Base-by-base conservation (phyloP, 2,329 filamentous ascomycete species). In the Berkeleyomyces rouxiae region DNA sequence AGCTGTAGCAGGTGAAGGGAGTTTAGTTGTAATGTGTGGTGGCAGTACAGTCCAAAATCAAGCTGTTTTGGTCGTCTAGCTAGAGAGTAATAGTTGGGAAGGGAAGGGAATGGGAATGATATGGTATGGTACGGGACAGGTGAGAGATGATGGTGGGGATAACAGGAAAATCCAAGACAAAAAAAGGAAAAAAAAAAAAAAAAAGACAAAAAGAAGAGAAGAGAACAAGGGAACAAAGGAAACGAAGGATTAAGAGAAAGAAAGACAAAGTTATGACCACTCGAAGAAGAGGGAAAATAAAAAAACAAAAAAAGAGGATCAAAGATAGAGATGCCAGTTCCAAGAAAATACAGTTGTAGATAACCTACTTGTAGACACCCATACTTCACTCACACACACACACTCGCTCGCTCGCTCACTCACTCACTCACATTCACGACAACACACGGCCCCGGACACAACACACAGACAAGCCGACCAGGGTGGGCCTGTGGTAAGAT, bases 261-360 rank as follows among this genome's bases (percentile, higher is more conserved):
- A 59, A 46, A 46, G 11, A 44, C 58, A 46, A 47, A 44, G 44
- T 46, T 43, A 43, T 43, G 58, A 59, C 43, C 40, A 46, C 43
- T 11, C 31, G 36, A 57, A 51, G 5, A 53, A 59, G 43, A 62
- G 37, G 49, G 36, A 47, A 51, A 65, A 33, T 40, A 60, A 58
- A n/a, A 55, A 55, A 46, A n/a, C 11, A 55, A 44, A 63, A 57
- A 40, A 51, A 44, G 58, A 59, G 59, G 47, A 57, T 39, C 31
- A 60, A 61, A 40, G 53, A 63, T 42, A 39, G 40, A 64, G 42
- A 57, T 40, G 42, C 57, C 59, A 58, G 37, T 36, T 49, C 42
- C 61, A 42, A 53, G 46, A 61, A 59, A 46, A 59, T 46, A 39
- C 39, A 43, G 31, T 31, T 46, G 57, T 59, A 59, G 57, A 59